phyloP scores from a whole-genome alignment of 2,329 filamentous ascomycete species.

The Claviceps citrina region DNA sequence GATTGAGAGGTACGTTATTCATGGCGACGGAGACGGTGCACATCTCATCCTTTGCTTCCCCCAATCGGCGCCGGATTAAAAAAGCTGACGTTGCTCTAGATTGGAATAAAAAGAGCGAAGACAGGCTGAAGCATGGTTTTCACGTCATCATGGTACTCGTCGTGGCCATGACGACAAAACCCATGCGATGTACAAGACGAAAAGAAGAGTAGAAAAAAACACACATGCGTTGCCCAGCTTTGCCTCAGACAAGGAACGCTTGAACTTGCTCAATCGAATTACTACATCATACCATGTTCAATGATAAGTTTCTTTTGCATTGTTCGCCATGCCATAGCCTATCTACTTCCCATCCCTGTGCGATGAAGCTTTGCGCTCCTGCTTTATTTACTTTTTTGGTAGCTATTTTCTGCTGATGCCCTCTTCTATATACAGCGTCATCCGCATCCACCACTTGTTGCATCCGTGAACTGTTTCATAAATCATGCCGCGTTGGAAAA shows the following conservation, averaged over 20 bases:
- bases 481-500: neutral
- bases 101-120: neutral
- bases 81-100: neutral
- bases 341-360: neutral
- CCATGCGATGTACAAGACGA: neutral
- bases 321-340: neutral
- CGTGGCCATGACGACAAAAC: neutral
- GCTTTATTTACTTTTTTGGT: neutral
- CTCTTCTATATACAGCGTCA: neutral
- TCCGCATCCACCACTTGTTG: neutral
- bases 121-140: neutral
- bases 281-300: neutral
- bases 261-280: neutral
- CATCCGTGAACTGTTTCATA: neutral
- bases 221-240: neutral
- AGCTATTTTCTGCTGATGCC: neutral
- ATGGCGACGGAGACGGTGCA: neutral
- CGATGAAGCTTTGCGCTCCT: neutral
- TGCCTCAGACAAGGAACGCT: neutral
- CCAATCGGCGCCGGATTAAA: neutral
- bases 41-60: neutral
- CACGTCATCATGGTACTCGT: neutral
- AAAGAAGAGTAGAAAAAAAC: neutral
- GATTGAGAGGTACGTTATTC: conserved; percentile 62
- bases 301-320: neutral